A percentile compares a stretch with the other conserved stretches of the same genome.
These are phyloP conservation scores for Neurospora sp. DNA, from an alignment of 495 filamentous ascomycete genomes.

Conservation along the genomic window DNA sequence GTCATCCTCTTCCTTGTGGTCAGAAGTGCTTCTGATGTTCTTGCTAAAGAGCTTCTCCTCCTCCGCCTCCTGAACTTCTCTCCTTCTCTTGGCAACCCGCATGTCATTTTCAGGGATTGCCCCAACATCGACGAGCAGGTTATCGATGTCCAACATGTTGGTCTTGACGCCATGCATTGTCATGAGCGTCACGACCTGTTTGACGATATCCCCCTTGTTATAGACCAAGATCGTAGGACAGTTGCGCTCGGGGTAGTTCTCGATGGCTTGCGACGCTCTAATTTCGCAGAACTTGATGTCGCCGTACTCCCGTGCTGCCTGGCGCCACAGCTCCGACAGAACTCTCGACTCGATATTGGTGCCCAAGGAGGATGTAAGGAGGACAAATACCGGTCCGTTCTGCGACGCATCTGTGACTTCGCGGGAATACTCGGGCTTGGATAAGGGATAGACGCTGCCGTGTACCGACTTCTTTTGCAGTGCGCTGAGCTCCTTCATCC, in stretches of 20 bases:
- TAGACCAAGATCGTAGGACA: conserved; percentile 93
- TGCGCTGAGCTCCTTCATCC: conserved; percentile 65
- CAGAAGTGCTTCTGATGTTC: conserved; percentile 35
- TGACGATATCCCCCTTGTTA: conserved; percentile 79
- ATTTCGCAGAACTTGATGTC: conserved; percentile 99
- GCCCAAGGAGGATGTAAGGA: conserved; percentile 65
- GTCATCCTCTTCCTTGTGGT: conserved; percentile 50
- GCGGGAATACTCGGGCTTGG: conserved; percentile 82
- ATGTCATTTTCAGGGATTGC: conserved; percentile 67
- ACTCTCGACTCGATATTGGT: conserved; percentile 76
- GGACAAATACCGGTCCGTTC: conserved; percentile 64
- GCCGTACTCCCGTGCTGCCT: conserved; percentile 70
- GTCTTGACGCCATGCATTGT: conserved; percentile 65
- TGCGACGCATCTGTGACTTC: conserved; percentile 90
- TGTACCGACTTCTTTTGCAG: conserved; percentile 66
- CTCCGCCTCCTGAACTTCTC: conserved; percentile 48
- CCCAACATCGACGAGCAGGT: conserved; percentile 68
- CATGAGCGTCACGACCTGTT: conserved; percentile 75
- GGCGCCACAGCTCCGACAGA: conserved; percentile 77
- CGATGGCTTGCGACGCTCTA: conserved; percentile 82
- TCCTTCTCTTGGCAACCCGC: conserved; percentile 56
- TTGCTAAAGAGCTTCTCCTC: conserved; percentile 34
- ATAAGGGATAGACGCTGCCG: conserved; percentile 84
- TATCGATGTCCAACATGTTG: conserved; percentile 53
- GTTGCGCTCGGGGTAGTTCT: conserved; percentile 89